These are phyloP conservation scores for Lathyrus tuberosus DNA, from an alignment of 306 rosid genomes.

Conservation along the genomic window DNA sequence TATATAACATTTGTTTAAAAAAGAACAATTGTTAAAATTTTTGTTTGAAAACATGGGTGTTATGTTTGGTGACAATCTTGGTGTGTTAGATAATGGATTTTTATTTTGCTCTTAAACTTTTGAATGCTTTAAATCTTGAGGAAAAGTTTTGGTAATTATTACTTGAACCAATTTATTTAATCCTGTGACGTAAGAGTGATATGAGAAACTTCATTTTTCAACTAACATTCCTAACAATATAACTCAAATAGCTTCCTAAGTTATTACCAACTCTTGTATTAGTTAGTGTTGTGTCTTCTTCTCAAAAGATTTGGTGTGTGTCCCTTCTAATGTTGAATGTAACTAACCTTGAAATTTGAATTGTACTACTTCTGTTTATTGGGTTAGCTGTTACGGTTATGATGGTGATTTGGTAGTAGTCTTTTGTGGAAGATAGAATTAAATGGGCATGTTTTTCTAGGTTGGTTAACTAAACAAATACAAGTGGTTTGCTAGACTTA, in stretches of 20 bases:
- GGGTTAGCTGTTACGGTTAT: neutral
- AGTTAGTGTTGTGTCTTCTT: neutral
- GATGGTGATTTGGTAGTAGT: conserved; percentile 13
- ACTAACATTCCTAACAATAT: conserved; percentile 23
- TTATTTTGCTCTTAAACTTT: neutral
- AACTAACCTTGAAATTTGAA: neutral
- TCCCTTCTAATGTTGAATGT: conserved; percentile 10
- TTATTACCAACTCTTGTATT: conserved; percentile 8
- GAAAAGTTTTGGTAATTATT: conserved; percentile 6
- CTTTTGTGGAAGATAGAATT: neutral
- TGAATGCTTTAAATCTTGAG: neutral
- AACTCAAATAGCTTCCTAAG: conserved; percentile 27
- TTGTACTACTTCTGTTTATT: neutral
- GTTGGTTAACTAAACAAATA: conserved; percentile 21
- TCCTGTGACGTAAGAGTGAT: neutral
- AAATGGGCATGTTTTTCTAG: neutral
- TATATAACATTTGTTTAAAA: neutral
- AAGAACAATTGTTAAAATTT: neutral
- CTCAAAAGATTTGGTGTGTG: conserved; percentile 30
- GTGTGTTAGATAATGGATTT: neutral
- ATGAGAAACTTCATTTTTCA: conserved; percentile 22
- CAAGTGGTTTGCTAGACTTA: neutral
- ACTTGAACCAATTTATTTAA: conserved; percentile 7
- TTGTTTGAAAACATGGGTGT: neutral
- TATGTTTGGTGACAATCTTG: neutral